Evolutionary conservation across 768 basidiomycete species (phyloP).

Genomic region (Pleurotus citrinopileatus): DNA sequence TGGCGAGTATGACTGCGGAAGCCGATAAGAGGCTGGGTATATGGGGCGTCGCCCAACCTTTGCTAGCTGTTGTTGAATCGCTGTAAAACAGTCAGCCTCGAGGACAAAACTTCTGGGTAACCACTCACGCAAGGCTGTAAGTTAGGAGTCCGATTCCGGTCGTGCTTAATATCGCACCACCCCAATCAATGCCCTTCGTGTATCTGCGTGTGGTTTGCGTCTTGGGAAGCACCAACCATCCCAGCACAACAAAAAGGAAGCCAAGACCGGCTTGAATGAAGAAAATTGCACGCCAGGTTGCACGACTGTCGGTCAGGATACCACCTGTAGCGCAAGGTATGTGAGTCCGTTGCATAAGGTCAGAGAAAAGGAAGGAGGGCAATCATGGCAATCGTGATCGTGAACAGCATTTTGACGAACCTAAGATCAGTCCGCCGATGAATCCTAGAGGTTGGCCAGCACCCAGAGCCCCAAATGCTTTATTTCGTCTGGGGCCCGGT

Average conservation of each 20-base stretch:
- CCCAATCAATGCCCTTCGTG: slow-evolving; percentile 31
- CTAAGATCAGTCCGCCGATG: slow-evolving; percentile 29
- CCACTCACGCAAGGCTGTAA: slow-evolving; percentile 28
- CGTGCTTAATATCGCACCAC: slow-evolving; percentile 29
- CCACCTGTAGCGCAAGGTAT: slow-evolving; percentile 20
- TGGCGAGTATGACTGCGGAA: slow-evolving; percentile 22
- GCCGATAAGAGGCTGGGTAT: slow-evolving; percentile 26
- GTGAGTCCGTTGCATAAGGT: neutral
- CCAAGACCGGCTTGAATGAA: slow-evolving; percentile 30
- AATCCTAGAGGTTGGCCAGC: slow-evolving; percentile 31
- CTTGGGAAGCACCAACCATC: slow-evolving; percentile 19
- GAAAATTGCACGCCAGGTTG: slow-evolving; percentile 31
- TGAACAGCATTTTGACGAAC: too few relatives aligned
- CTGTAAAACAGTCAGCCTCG: slow-evolving; percentile 13
- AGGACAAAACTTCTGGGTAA: neutral
- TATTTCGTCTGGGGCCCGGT: slow-evolving; percentile 25
- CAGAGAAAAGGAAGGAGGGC: neutral
- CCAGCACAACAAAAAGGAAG: slow-evolving; percentile 22
- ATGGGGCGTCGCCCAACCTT: slow-evolving; percentile 30
- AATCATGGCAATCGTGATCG: too few relatives aligned
- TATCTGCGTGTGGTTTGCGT: slow-evolving; percentile 20
- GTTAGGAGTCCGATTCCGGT: slow-evolving; percentile 29
- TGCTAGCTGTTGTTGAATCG: slow-evolving; percentile 26
- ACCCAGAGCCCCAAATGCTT: slow-evolving; percentile 30
- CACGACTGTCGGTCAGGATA: slow-evolving; percentile 24